These are phyloP conservation scores for Paraglomus occultum DNA, from an alignment of 192 early-diverging fungal species.

Conservation along the genomic window DNA sequence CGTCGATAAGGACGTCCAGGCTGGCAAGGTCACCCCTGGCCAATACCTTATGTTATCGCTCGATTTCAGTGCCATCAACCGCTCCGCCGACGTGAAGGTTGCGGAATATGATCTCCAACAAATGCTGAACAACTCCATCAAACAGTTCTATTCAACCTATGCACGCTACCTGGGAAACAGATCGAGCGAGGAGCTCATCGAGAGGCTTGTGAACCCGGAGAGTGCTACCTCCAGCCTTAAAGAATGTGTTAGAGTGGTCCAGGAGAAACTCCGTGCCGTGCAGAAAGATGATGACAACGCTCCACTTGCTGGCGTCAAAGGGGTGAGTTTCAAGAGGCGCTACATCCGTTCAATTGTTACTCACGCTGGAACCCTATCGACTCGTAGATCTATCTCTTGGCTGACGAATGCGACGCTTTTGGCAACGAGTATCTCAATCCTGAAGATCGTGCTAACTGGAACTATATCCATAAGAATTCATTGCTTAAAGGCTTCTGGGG, in stretches of 20 bases:
- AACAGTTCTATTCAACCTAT: constrained; percentile 13
- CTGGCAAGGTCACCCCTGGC: constrained; percentile 15
- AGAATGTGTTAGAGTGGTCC: constrained; percentile 31
- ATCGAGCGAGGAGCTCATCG: too few relatives aligned
- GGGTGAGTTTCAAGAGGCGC: constrained; percentile 21
- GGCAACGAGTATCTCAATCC: constrained; percentile 36
- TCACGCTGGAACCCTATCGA: neutral
- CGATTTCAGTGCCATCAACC: constrained; percentile 33
- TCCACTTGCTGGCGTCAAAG: constrained; percentile 40
- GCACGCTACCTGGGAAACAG: constrained; percentile 2
- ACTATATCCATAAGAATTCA: constrained; percentile 20
- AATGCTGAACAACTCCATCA: constrained; percentile 13
- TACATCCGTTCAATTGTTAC: constrained; percentile 6
- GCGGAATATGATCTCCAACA: constrained; percentile 3
- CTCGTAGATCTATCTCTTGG: constrained; percentile 40
- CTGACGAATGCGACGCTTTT: constrained; percentile 41
- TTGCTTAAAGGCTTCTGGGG: constrained; percentile 39
- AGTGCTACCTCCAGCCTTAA: constrained; percentile 19
- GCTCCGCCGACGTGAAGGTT: constrained; percentile 20
- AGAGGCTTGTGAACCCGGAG: too few relatives aligned
- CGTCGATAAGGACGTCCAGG: constrained; percentile 33
- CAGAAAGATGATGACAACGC: constrained; percentile 24
- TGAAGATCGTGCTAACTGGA: constrained; percentile 14
- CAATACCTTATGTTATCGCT: constrained; percentile 32
- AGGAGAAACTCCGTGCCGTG: constrained; percentile 20